phyloP scores from a whole-genome alignment of 768 basidiomycete genomes.

The Clitopilus passeckerianus region DNA sequence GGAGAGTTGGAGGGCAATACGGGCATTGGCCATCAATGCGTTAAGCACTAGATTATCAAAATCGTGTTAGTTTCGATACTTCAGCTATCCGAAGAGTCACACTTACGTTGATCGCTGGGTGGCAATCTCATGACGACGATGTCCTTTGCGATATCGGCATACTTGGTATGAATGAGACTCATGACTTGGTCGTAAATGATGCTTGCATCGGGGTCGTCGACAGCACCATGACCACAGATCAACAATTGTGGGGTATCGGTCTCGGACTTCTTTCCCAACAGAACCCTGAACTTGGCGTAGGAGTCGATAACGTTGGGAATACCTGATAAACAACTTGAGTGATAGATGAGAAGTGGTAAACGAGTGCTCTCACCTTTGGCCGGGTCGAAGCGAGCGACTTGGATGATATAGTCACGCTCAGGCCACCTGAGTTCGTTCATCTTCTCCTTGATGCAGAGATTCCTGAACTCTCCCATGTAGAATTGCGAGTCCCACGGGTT shows the following conservation, averaged over 20 bases:
- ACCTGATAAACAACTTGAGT: slow-evolving; percentile 32
- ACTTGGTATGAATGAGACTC: slow-evolving; percentile 49
- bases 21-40: slow-evolving; percentile 82
- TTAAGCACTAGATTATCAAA: slow-evolving; percentile 58
- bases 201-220: slow-evolving; percentile 93
- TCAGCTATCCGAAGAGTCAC: background rate
- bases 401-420: slow-evolving; percentile 78
- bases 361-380: slow-evolving; percentile 35
- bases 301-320: slow-evolving; percentile 84
- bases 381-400: slow-evolving; percentile 94
- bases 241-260: slow-evolving; percentile 70
- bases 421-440: slow-evolving; percentile 81
- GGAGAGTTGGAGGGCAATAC: slow-evolving; percentile 88
- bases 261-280: slow-evolving; percentile 43
- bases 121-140: slow-evolving; percentile 76
- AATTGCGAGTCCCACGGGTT: slow-evolving; percentile 72
- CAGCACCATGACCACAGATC: slow-evolving; percentile 87
- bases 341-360: no score
- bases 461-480: slow-evolving; percentile 88
- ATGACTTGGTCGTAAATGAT: slow-evolving; percentile 84
- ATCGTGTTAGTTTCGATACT: background rate
- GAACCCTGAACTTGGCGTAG: slow-evolving; percentile 76
- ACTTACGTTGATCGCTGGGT: slow-evolving; percentile 80
- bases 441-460: slow-evolving; percentile 71
- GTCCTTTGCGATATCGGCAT: slow-evolving; percentile 51